Evolutionary conservation across 495 filamentous ascomycete species (phyloP), one percentile per base, ranked within the genome.

Genomic region (Lasiosphaeria ovina): DNA sequence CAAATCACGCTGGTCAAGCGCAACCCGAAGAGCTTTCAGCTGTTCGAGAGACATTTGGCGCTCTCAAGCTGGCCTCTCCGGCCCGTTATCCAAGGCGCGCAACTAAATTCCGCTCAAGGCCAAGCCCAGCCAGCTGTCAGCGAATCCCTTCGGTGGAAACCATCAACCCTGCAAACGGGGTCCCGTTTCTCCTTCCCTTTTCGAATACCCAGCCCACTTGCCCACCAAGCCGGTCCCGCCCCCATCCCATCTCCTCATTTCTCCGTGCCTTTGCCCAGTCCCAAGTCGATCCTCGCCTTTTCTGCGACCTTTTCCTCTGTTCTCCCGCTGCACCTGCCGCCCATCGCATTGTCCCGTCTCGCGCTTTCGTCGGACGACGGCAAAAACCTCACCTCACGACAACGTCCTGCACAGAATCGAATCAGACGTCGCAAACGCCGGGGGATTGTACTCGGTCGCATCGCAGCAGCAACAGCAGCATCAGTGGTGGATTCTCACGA

Each of bases 121-220:
- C 24, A 24, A 24, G 24, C 24, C 24, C 24, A 24, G 24, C 24
- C 24, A 24, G 24, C 24, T 24, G 24, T 2, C 24, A 24, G 24
- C 24, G 24, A 24, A 24, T 24, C 24, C 24, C 24, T 24, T 24
- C 24, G 24, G 24, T 24, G 24, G 24, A 24, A 24, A 24, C 49
- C 17, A 10, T 24, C 17, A 12, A 12, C 14, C 57, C 47, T 9
- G 14, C 48, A 52, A 52, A 60, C 44, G 6, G 38, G 17, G 38
- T 1, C n/a, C 58, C 58, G 58, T 60, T 60, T 60, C 58, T 54
- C 51, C 58, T 52, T 59, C 57, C 57, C 32, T 14, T 60, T 60
- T 44, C 50, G 32, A 38, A 51, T 49, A 24, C 58, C 58, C 42
- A 33, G 58, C 35, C 50, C 57, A 45, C 34, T 45, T 32, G 47